Conservation (phyloP, 176 grass and related monocot species). For the Guadua angustifolia region DNA sequence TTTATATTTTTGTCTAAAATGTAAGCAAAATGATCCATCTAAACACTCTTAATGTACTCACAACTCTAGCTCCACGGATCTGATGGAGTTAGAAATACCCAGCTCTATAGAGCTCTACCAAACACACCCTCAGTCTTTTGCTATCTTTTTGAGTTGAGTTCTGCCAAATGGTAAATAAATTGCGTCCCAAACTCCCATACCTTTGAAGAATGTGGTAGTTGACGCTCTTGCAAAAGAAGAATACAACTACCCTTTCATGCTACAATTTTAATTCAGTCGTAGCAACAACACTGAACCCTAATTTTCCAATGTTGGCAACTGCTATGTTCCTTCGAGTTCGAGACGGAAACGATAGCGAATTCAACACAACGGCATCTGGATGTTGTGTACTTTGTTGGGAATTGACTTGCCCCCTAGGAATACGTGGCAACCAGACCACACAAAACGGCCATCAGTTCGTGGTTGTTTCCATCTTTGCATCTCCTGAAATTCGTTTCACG, state of each 20-base stretch:
- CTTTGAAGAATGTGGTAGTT: background rate
- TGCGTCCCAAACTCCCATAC: background rate
- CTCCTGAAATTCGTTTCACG: background rate
- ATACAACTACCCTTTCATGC: no score
- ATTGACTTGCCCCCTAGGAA: background rate
- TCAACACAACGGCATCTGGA: conserved; percentile 9
- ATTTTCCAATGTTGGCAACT: background rate
- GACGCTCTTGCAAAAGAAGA: background rate
- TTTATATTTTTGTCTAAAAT: no score
- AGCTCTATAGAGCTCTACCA: no score
- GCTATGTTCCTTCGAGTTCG: background rate
- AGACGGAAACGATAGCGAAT: background rate
- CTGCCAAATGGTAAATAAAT: background rate
- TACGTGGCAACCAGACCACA: background rate
- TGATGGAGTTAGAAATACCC: no score
- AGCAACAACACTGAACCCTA: background rate
- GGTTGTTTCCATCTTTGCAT: conserved; percentile 11
- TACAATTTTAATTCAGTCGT: background rate
- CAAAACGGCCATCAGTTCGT: background rate
- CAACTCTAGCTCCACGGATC: no score
- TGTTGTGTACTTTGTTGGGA: background rate
- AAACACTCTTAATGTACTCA: no score
- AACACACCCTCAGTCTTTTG: no score
- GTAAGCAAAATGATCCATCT: no score
- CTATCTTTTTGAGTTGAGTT: background rate